A percentile compares a stretch with the other conserved stretches of the same genome.
phyloP scores from a whole-genome alignment of 495 filamentous ascomycete species.

The Talaromyces nanjingensis region DNA sequence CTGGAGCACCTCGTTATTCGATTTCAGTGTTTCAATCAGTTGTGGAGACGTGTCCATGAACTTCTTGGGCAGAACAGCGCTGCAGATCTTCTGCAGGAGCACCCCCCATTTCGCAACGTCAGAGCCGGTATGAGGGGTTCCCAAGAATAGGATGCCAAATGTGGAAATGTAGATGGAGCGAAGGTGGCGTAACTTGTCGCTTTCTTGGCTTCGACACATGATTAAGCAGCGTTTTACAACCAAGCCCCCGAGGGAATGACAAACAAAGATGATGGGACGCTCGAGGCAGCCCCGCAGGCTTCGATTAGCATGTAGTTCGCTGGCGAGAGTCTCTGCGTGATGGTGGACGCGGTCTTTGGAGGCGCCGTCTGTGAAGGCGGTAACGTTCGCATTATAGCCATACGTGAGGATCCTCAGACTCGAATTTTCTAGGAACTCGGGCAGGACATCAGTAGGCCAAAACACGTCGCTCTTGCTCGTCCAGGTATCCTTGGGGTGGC shows the following conservation, averaged over 20 bases:
- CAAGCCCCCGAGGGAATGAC: conserved; percentile 76
- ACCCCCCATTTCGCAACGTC: conserved; percentile 72
- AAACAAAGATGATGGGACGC: conserved; percentile 78
- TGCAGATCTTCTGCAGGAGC: conserved; percentile 66
- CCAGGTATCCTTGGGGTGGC: conserved; percentile 71
- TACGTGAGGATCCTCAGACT: conserved; percentile 71
- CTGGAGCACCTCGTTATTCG: conserved; percentile 72
- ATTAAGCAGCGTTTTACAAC: conserved; percentile 69
- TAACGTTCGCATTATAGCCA: conserved; percentile 79
- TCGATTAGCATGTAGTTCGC: conserved; percentile 50
- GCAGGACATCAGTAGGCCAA: conserved; percentile 73
- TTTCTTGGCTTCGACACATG: conserved; percentile 55
- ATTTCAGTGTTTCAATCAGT: conserved; percentile 64
- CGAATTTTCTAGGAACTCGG: conserved; percentile 50
- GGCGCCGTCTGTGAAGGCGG: conserved; percentile 51
- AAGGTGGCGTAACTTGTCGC: conserved; percentile 61
- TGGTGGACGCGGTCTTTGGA: conserved; percentile 72
- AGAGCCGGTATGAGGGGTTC: conserved; percentile 79
- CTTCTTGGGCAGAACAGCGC: conserved; percentile 60
- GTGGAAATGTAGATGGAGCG: conserved; percentile 78
- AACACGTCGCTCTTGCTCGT: conserved; percentile 57
- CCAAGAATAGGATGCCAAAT: conserved; percentile 78
- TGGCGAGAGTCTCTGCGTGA: conserved; percentile 76
- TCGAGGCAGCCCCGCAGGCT: conserved; percentile 46
- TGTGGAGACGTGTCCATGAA: conserved; percentile 64